Conservation (phyloP, 129 eudicot species). For the Rutidosis leptorrhynchoides region DNA sequence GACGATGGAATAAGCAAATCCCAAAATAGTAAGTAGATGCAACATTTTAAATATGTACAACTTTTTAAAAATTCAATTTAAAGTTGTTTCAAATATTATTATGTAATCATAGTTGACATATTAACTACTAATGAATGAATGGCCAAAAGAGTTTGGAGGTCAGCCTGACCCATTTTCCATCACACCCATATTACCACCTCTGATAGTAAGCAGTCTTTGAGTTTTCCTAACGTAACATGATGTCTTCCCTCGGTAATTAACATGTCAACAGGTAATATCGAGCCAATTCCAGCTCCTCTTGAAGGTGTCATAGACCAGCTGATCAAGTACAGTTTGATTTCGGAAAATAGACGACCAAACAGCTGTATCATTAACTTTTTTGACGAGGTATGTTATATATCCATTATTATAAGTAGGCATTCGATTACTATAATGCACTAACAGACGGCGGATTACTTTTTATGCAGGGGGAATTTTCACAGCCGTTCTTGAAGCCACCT, state of each 20-base stretch:
- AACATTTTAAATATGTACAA: neutral
- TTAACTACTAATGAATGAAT: neutral
- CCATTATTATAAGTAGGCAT: neutral
- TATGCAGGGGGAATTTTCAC: slow-evolving; percentile 84
- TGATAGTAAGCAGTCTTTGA: neutral
- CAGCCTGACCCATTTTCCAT: neutral
- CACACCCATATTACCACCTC: neutral
- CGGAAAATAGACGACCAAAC: slow-evolving; percentile 82
- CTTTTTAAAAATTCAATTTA: neutral
- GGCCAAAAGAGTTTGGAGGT: neutral
- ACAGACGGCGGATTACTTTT: slow-evolving; percentile 4
- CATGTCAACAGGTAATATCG: slow-evolving; percentile 56
- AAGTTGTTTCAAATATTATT: neutral
- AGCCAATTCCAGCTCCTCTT: slow-evolving; percentile 83
- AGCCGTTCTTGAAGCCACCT: slow-evolving; percentile 93
- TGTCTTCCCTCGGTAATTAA: slow-evolving; percentile 3
- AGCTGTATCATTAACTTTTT: slow-evolving; percentile 92
- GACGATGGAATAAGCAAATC: slow-evolving; percentile 42
- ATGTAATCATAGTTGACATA: neutral
- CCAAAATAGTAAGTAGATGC: slow-evolving; percentile 50
- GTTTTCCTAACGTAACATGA: neutral
- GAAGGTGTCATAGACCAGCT: slow-evolving; percentile 76
- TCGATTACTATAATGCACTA: neutral
- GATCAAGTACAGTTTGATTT: slow-evolving; percentile 65
- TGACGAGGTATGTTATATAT: slow-evolving; percentile 59